Evolutionary conservation across 2,329 filamentous ascomycete species (phyloP).

Genomic region (Peltaster fructicola): DNA sequence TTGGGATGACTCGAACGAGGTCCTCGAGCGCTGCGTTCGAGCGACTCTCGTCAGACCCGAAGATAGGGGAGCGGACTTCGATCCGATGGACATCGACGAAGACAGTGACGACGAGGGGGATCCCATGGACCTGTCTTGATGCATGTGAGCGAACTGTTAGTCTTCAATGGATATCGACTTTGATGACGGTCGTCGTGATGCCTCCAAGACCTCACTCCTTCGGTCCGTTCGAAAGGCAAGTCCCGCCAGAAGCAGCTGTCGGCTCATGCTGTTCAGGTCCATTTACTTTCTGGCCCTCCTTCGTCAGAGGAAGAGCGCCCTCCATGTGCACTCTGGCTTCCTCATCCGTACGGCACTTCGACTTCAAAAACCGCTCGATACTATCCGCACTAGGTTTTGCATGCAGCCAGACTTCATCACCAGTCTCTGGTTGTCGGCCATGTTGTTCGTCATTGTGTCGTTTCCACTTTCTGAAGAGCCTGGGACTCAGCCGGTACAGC

Average conservation of each 20-base stretch:
- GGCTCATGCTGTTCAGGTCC: too few relatives aligned
- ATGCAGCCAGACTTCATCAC: constrained; percentile 38
- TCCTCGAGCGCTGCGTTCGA: constrained; percentile 12
- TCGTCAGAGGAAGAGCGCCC: too few relatives aligned
- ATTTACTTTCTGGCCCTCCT: too few relatives aligned
- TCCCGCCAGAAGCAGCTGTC: too few relatives aligned
- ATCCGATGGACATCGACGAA: constrained; percentile 16
- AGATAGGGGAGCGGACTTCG: constrained; percentile 11
- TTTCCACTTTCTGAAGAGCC: constrained; percentile 25
- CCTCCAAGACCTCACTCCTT: too few relatives aligned
- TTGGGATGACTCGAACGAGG: constrained; percentile 16
- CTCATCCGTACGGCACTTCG: too few relatives aligned
- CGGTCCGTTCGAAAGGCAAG: too few relatives aligned
- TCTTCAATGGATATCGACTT: not conserved
- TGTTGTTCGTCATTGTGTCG: constrained; percentile 19
- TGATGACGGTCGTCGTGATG: constrained; percentile 1
- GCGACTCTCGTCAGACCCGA: constrained; percentile 14
- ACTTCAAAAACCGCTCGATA: not conserved
- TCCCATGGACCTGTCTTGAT: constrained; percentile 15
- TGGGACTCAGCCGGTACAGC: constrained; percentile 29
- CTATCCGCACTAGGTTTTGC: constrained; percentile 18
- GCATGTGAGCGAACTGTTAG: too few relatives aligned
- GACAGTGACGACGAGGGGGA: constrained; percentile 8
- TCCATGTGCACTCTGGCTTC: too few relatives aligned
- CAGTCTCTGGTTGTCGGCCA: constrained; percentile 19